A percentile compares a stretch with the other conserved stretches of the same genome.
Evolutionary conservation across 495 filamentous ascomycete species (phyloP).

Genomic region (Massariosphaeria phaeospora): DNA sequence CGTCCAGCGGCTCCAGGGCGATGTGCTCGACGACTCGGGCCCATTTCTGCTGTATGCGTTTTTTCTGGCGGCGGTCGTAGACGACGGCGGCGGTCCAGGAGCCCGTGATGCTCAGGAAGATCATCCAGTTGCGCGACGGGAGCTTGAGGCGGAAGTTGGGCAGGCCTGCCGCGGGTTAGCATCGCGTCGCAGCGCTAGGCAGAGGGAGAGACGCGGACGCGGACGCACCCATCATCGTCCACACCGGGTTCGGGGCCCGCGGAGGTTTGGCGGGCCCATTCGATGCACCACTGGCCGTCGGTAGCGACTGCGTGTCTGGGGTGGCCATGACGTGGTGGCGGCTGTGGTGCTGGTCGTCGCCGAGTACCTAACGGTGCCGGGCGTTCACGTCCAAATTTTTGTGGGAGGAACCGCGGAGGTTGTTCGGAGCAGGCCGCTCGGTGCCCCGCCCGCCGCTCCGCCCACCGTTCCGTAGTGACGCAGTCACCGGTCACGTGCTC

Average conservation of each 20-base stretch:
- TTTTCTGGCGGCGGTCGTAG: constrained; percentile 89
- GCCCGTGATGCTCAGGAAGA: constrained; percentile 77
- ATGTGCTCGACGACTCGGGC: constrained; percentile 79
- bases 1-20: constrained; percentile 64
- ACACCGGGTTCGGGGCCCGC: constrained; percentile 30
- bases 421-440: too few relatives aligned
- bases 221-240: constrained; percentile 31
- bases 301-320: too few relatives aligned
- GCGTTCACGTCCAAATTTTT: too few relatives aligned
- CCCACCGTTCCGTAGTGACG: too few relatives aligned
- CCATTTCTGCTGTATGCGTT: constrained; percentile 79
- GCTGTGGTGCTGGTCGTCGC: too few relatives aligned
- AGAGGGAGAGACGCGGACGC: neutral
- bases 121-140: constrained; percentile 95
- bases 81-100: constrained; percentile 71
- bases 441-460: too few relatives aligned
- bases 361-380: too few relatives aligned
- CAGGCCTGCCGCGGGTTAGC: constrained; percentile 49
- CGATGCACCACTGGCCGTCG: neutral
- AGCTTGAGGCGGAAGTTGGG: constrained; percentile 76
- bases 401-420: too few relatives aligned
- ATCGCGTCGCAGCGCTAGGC: neutral
- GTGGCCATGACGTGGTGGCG: too few relatives aligned
- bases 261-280: constrained; percentile 23
- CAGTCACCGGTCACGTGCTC: too few relatives aligned